These are phyloP conservation scores for Heliamphora ciliata DNA, from an alignment of 179 eudicot genomes.

Conservation along the genomic window DNA sequence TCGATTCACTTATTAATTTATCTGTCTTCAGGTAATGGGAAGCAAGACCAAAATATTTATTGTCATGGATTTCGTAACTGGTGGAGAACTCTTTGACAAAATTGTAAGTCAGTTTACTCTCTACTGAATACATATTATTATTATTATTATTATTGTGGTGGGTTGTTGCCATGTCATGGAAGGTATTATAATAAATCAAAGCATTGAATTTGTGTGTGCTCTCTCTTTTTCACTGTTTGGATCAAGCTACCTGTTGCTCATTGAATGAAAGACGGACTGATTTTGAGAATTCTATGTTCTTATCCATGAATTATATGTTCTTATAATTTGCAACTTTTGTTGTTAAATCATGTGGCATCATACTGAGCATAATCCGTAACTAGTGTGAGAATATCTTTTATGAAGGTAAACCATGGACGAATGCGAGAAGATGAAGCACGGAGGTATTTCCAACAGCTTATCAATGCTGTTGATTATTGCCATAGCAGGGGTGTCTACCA, in stretches of 20 bases:
- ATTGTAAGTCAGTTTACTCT: constrained; percentile 51
- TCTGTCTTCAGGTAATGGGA: constrained; percentile 69
- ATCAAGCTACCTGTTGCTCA: neutral
- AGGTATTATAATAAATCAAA: neutral
- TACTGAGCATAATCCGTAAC: neutral
- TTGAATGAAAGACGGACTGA: too few species aligned
- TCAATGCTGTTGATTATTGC: constrained; percentile 94
- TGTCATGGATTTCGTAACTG: constrained; percentile 80
- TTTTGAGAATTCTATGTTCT: neutral
- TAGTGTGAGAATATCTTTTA: constrained; percentile 7
- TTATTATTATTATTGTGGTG: neutral
- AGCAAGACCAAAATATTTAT: constrained; percentile 89
- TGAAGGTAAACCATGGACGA: constrained; percentile 75
- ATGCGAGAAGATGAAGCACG: constrained; percentile 94
- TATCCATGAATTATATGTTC: neutral
- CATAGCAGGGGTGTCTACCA: constrained; percentile 98
- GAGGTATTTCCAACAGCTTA: constrained; percentile 88
- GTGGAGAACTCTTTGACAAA: constrained; percentile 96
- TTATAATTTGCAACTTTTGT: constrained; percentile 2
- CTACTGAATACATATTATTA: neutral
- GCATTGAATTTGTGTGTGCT: neutral
- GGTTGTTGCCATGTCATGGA: neutral
- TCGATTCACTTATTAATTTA: neutral
- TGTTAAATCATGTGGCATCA: constrained; percentile 1
- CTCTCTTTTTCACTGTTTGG: neutral